phyloP scores from a whole-genome alignment of 257 asterid genomes.

The Apocynum venetum region DNA sequence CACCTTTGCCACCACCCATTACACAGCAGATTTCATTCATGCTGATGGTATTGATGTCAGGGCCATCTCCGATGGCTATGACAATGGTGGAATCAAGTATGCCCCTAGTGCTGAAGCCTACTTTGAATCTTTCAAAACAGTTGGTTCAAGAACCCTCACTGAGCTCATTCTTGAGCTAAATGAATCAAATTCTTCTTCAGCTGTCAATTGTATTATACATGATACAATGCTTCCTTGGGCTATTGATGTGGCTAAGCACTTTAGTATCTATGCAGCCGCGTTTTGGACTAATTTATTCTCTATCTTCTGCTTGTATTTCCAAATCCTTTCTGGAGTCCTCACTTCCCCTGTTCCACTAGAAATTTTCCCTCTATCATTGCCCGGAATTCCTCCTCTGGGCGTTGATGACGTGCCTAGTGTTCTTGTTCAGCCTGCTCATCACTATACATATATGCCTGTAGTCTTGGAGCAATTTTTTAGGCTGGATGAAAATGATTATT shows the following conservation, averaged over 20 bases:
- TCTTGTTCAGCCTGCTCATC: conserved; percentile 40
- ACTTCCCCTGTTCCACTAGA: conserved; percentile 36
- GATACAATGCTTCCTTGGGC: conserved; percentile 76
- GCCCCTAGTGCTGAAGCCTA: conserved; percentile 1
- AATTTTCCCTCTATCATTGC: conserved; percentile 27
- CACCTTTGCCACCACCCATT: conserved; percentile 25
- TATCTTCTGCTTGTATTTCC: conserved; percentile 40
- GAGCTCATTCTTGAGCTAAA: background rate
- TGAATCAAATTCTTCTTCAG: background rate
- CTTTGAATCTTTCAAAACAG: background rate
- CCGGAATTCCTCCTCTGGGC: conserved; percentile 50
- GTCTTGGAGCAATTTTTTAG: conserved; percentile 53
- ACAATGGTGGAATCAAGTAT: conserved; percentile 12
- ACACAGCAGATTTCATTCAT: background rate
- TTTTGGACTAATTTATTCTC: conserved; percentile 60
- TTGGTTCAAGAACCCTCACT: conserved; percentile 15
- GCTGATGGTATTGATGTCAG: conserved; percentile 6
- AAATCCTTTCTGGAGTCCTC: conserved; percentile 37
- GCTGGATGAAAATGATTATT: conserved; percentile 44
- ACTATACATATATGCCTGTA: conserved; percentile 57
- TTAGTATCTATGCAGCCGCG: conserved; percentile 43
- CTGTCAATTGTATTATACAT: conserved; percentile 16
- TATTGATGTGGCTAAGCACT: conserved; percentile 51
- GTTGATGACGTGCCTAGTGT: conserved; percentile 49
- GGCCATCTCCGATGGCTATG: conserved; percentile 21